Evolutionary conservation across 176 grass and related monocot species (phyloP).

Genomic region (Eragrostis curvula): DNA sequence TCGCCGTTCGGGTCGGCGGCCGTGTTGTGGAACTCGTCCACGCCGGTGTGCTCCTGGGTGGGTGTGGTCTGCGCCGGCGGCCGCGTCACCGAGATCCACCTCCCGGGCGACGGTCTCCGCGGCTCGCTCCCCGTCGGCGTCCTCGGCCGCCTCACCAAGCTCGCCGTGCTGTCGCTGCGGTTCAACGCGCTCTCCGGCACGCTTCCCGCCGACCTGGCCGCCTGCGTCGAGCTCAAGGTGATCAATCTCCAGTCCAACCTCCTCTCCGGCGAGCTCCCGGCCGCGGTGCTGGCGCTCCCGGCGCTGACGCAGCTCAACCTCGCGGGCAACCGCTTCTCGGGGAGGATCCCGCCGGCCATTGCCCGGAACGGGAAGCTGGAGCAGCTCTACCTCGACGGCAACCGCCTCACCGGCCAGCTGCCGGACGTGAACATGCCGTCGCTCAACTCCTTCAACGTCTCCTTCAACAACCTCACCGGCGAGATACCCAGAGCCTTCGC

Average conservation of each 20-base stretch:
- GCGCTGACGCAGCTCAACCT: constrained; percentile 64
- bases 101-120: constrained; percentile 57
- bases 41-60: constrained; percentile 53
- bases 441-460: constrained; percentile 62
- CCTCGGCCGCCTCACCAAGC: constrained; percentile 63
- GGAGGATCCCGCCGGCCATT: constrained; percentile 46
- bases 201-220: constrained; percentile 55
- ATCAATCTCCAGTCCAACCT: constrained; percentile 64
- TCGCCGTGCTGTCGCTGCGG: constrained; percentile 60
- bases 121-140: constrained; percentile 49
- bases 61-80: constrained; percentile 49
- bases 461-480: constrained; percentile 81
- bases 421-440: constrained; percentile 49
- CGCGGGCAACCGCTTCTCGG: constrained; percentile 59
- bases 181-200: constrained; percentile 67
- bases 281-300: constrained; percentile 48
- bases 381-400: constrained; percentile 58
- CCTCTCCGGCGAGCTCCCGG: constrained; percentile 55
- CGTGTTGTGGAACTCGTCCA: constrained; percentile 49
- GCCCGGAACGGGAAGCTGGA: constrained; percentile 53
- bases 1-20: constrained; percentile 55
- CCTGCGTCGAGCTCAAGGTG: constrained; percentile 47
- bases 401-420: constrained; percentile 59
- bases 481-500: constrained; percentile 52
- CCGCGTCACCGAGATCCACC: constrained; percentile 59